Conservation (phyloP, 108 stramenopile species). For the Cyclotella distinguenda region DNA sequence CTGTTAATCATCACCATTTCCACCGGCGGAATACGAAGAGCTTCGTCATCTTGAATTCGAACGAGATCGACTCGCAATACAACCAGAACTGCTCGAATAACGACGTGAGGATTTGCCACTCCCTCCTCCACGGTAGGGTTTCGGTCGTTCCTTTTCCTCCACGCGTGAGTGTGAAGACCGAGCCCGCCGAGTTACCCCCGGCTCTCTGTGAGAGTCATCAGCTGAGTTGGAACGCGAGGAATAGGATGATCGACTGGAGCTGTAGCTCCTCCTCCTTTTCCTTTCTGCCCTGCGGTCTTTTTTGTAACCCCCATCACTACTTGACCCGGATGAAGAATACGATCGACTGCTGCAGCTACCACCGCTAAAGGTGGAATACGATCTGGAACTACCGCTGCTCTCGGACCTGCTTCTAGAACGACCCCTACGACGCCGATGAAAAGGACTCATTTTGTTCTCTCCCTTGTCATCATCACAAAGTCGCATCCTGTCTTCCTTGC, state of each 20-base stretch:
- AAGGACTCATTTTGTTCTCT: slow-evolving; percentile 18
- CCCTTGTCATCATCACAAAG: slow-evolving; percentile 25
- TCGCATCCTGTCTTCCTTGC: slow-evolving; percentile 15
- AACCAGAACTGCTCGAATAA: too few species aligned
- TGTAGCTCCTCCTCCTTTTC: slow-evolving; percentile 34
- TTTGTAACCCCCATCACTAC: slow-evolving; percentile 23
- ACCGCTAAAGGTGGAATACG: slow-evolving; percentile 15
- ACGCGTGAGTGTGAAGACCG: too few species aligned
- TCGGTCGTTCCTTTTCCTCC: too few species aligned
- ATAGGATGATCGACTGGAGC: slow-evolving; percentile 16
- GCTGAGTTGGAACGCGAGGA: slow-evolving; percentile 32
- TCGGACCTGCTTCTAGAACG: slow-evolving; percentile 29
- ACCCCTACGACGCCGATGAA: slow-evolving; percentile 2
- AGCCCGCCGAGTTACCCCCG: too few species aligned
- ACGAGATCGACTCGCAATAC: too few species aligned
- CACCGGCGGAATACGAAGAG: too few species aligned
- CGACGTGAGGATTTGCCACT: too few species aligned
- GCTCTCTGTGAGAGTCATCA: too few species aligned
- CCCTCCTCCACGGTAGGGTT: too few species aligned
- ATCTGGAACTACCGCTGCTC: slow-evolving; percentile 34
- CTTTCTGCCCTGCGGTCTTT: slow-evolving; percentile 15
- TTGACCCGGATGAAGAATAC: slow-evolving; percentile 44
- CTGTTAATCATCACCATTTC: too few species aligned
- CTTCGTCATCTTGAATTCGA: too few species aligned
- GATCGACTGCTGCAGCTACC: slow-evolving; percentile 38